A percentile compares a stretch with the other conserved stretches of the same genome.
Evolutionary conservation across 106 monocot species (phyloP).

Genomic region (Dendrobium catenatum): DNA sequence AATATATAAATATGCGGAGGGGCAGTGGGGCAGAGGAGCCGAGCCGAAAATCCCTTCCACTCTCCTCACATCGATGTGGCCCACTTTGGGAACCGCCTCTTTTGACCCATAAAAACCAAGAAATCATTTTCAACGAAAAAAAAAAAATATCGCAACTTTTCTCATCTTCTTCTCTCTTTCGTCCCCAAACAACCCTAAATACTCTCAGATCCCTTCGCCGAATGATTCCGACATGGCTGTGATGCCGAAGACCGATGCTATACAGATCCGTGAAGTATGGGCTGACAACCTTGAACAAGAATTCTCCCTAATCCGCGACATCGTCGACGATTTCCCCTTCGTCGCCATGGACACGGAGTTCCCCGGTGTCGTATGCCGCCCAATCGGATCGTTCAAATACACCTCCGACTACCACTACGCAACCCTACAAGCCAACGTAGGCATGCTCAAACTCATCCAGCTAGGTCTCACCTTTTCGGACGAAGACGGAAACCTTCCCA

Average conservation of each 20-base stretch:
- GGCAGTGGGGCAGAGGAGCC: no score
- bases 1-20: no score
- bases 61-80: no score
- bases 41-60: no score
- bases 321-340: slow-evolving; percentile 42
- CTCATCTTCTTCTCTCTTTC: no score
- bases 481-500: slow-evolving; percentile 38
- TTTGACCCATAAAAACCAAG: no score
- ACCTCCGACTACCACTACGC: slow-evolving; percentile 40
- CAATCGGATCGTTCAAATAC: slow-evolving; percentile 27
- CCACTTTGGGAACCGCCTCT: no score
- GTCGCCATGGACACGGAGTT: slow-evolving; percentile 24
- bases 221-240: slow-evolving; percentile 5
- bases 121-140: no score
- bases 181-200: no score
- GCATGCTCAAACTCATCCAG: slow-evolving; percentile 51
- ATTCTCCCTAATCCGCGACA: slow-evolving; percentile 31
- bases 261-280: slow-evolving; percentile 65
- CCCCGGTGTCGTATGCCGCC: slow-evolving; percentile 45
- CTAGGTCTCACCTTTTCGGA: slow-evolving; percentile 54
- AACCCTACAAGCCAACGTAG: slow-evolving; percentile 49
- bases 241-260: slow-evolving; percentile 2
- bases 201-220: no score
- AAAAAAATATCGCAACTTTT: no score
- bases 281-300: slow-evolving; percentile 34